phyloP scores from a whole-genome alignment of 2,329 filamentous ascomycete species.

The Colletotrichum liaoningense region DNA sequence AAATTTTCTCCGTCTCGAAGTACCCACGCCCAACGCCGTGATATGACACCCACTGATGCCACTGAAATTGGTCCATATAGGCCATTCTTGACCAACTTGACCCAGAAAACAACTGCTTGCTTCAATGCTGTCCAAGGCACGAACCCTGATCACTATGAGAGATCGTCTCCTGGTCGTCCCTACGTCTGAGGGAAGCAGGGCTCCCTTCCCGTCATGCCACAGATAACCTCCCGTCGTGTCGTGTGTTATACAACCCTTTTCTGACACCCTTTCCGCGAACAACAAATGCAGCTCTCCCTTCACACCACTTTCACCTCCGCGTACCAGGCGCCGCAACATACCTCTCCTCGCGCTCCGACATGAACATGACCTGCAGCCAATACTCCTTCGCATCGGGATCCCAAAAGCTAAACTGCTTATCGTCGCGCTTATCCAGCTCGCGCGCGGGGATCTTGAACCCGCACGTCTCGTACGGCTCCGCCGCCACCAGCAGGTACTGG shows the following conservation, averaged over 20 bases:
- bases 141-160: background rate
- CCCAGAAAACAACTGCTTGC: background rate
- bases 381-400: slow-evolving; percentile 97
- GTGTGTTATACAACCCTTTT: background rate
- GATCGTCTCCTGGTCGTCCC: too few relatives aligned
- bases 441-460: slow-evolving; percentile 95
- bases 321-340: slow-evolving; percentile 76
- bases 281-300: background rate
- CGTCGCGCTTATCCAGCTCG: slow-evolving; percentile 91
- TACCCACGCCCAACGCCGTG: slow-evolving; percentile 26
- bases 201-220: background rate
- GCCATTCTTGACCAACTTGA: background rate
- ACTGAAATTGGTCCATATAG: background rate
- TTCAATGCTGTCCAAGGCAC: background rate
- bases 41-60: background rate
- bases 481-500: slow-evolving; percentile 94
- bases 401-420: slow-evolving; percentile 93
- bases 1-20: background rate
- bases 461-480: slow-evolving; percentile 98
- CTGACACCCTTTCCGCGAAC: background rate
- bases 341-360: slow-evolving; percentile 96
- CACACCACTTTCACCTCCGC: slow-evolving; percentile 52
- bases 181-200: background rate
- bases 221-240: background rate
- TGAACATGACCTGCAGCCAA: slow-evolving; percentile 97